phyloP scores from a whole-genome alignment of 2,329 filamentous ascomycete genomes.

The Xylariomycetidae sp. region DNA sequence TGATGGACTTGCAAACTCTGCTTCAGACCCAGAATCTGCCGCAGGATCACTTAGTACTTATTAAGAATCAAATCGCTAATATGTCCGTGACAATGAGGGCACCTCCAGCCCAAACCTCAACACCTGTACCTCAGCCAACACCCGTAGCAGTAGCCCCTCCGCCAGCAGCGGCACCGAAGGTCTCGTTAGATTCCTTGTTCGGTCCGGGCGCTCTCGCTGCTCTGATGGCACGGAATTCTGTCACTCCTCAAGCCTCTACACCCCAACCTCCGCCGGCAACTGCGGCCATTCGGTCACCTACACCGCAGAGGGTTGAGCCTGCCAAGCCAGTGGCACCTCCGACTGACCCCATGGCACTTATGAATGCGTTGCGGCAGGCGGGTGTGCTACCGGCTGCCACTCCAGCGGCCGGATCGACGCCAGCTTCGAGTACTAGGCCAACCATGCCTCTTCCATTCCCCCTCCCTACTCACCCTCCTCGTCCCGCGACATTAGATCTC shows the following conservation, averaged over 20 bases:
- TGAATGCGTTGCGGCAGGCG: slow-evolving; percentile 62
- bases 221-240: slow-evolving; percentile 49
- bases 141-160: slow-evolving; percentile 32
- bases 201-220: slow-evolving; percentile 55
- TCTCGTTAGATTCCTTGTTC: slow-evolving; percentile 54
- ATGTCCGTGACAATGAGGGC: slow-evolving; percentile 61
- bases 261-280: slow-evolving; percentile 36
- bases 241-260: slow-evolving; percentile 41
- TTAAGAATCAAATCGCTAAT: slow-evolving; percentile 78
- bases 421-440: slow-evolving; percentile 34
- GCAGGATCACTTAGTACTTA: slow-evolving; percentile 73
- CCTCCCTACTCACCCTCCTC: slow-evolving; percentile 30
- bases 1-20: slow-evolving; percentile 77
- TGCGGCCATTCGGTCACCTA: slow-evolving; percentile 44
- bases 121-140: slow-evolving; percentile 31
- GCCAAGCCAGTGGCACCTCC: slow-evolving; percentile 31
- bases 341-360: slow-evolving; percentile 50
- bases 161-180: slow-evolving; percentile 26
- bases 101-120: slow-evolving; percentile 34
- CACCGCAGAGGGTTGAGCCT: slow-evolving; percentile 35
- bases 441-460: slow-evolving; percentile 23
- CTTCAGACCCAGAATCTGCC: slow-evolving; percentile 73
- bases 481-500: slow-evolving; percentile 24
- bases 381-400: slow-evolving; percentile 52
- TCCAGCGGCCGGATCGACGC: slow-evolving; percentile 17